Evolutionary conservation across 768 basidiomycete genomes (phyloP), one percentile per base, ranked within the genome.

Genomic region (Naematelia encephala): DNA sequence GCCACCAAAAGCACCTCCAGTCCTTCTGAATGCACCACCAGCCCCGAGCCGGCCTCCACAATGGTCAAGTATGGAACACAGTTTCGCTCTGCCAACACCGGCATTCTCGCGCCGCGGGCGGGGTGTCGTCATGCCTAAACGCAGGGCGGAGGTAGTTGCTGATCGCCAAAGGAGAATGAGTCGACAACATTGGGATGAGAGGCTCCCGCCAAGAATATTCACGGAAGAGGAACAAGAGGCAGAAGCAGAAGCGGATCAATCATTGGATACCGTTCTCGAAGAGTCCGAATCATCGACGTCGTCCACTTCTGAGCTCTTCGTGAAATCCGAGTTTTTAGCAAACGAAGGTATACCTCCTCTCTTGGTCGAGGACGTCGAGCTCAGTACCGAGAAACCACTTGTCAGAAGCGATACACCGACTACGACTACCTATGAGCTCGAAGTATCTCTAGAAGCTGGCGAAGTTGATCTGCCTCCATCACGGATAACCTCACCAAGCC

Each of bases 121-220:
- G 14, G 56, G 54, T 14, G 57, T 71, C 16, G 59, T 71, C 58
- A 66, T 71, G 65, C 69, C 69, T 23, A 67, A 67, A 47, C 65
- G 56, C 14, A 44, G 60, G 30, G 52, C 46, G 34, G 51, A 67
- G 57, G 59, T 66, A 4, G 57, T 54, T 26, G 62, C 60, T 53
- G 66, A 71, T 43, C 51, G 54, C 22, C 34, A 62, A 10, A 62
- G 51, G 45, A 34, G 66, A 42, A 65, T 60, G 60, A 64, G 65
- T 39, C 21, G 46, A 19, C n/a, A 47, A 21, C 8, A 47, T 11
- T 19, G 46, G 46, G n/a, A 11, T 8, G 11, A 5, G 10, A 47
- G 25, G 5, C 46, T 8, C 19, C 10, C 5, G 8, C 25, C 8
- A 11, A 21, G 25, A 26, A 47, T 10, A 21, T 26, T 19, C n/a